Evolutionary conservation across 805 yeast species (phyloP).

Genomic region (Isabelozyma gotoi): DNA sequence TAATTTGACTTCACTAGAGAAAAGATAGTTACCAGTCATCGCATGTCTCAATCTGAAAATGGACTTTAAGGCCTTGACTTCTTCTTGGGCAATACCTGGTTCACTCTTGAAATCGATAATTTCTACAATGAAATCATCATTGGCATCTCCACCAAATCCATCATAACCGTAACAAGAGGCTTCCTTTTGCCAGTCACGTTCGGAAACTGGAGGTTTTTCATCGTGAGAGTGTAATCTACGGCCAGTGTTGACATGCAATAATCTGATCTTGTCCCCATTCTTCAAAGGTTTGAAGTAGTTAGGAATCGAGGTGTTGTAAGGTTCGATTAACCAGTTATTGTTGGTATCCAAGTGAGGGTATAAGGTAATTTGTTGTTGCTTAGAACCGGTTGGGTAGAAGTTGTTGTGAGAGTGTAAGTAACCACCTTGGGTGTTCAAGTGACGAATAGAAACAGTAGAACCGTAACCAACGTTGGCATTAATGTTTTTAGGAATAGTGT

Average conservation of each 20-base stretch:
- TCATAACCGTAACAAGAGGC: conserved; percentile 74
- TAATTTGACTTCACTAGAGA: conserved; percentile 71
- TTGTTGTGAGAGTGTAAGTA: conserved; percentile 80
- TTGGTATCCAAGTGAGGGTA: conserved; percentile 78
- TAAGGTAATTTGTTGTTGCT: conserved; percentile 79
- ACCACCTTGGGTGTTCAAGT: conserved; percentile 71
- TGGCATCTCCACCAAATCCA: conserved; percentile 79
- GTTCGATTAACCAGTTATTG: conserved; percentile 71
- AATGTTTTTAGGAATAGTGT: conserved; percentile 58
- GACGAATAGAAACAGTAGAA: conserved; percentile 66
- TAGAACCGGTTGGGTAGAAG: conserved; percentile 72
- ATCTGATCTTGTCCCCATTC: conserved; percentile 71
- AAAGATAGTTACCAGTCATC: conserved; percentile 73
- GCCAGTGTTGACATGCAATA: conserved; percentile 55
- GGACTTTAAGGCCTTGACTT: conserved; percentile 65
- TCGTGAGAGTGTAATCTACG: conserved; percentile 83
- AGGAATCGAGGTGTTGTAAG: conserved; percentile 58
- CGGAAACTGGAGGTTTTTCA: conserved; percentile 74
- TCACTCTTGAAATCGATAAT: conserved; percentile 56
- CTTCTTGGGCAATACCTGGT: conserved; percentile 51
- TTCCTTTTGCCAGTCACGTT: conserved; percentile 83
- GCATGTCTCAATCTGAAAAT: conserved; percentile 76
- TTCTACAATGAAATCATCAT: conserved; percentile 79
- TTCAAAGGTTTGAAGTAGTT: conserved; percentile 62
- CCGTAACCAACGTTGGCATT: conserved; percentile 71